Conservation (phyloP, 2,329 filamentous ascomycete genomes). For the Cercospora canescens region DNA sequence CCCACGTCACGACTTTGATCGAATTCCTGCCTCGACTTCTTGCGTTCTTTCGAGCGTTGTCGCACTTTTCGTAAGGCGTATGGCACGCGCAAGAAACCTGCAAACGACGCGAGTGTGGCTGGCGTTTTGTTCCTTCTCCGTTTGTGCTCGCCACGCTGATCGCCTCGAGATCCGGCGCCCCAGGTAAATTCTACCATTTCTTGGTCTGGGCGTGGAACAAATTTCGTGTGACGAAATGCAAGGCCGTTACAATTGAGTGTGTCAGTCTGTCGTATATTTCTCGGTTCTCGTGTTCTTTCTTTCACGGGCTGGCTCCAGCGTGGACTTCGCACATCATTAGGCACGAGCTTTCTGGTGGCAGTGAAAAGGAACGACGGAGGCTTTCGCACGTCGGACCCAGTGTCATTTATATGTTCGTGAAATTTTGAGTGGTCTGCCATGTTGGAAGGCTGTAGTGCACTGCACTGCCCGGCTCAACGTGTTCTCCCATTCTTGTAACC, state of each 20-base stretch:
- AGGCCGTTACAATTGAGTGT: constrained; percentile 10
- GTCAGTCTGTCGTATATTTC: neutral
- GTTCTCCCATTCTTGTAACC: neutral
- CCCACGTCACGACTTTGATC: neutral
- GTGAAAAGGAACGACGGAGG: neutral
- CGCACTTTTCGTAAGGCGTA: neutral
- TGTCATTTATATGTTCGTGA: constrained; percentile 7
- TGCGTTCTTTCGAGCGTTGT: neutral
- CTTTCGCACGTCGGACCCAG: neutral
- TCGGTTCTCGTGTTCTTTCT: neutral
- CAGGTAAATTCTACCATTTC: constrained; percentile 1
- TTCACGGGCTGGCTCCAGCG: neutral
- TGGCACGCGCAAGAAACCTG: neutral
- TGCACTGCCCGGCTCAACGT: neutral
- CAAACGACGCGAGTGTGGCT: neutral
- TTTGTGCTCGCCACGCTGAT: neutral
- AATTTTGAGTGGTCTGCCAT: neutral
- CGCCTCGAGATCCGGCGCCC: neutral
- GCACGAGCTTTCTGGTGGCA: neutral
- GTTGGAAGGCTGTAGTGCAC: neutral
- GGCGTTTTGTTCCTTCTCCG: neutral
- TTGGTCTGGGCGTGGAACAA: neutral
- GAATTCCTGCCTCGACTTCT: neutral
- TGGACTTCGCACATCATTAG: neutral
- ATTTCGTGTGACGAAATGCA: neutral